These are phyloP conservation scores for Aspergillus leporis DNA, from an alignment of 495 filamentous ascomycete species.

Conservation along the genomic window DNA sequence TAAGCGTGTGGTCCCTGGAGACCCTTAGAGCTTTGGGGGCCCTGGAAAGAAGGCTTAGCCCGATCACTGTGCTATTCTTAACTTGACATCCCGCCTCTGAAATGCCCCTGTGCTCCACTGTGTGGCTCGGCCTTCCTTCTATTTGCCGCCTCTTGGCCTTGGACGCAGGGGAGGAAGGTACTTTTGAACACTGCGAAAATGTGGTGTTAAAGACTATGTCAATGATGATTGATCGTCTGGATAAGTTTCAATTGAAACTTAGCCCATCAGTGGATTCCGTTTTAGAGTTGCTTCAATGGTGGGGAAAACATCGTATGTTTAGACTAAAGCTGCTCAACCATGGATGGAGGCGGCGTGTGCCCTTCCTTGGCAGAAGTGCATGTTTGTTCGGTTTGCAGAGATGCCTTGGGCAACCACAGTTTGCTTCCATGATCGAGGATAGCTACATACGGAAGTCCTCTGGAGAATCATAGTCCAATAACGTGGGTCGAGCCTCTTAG, in stretches of 20 bases:
- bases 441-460: background rate
- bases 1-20: conserved; percentile 24
- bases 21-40: conserved; percentile 8
- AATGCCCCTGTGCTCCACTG: background rate
- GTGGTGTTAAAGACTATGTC: background rate
- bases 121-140: background rate
- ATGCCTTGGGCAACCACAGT: background rate
- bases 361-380: background rate
- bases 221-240: too few relatives aligned
- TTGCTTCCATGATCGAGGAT: background rate
- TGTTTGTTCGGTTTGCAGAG: conserved; percentile 16
- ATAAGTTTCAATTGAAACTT: too few relatives aligned
- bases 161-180: background rate
- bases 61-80: conserved; percentile 23
- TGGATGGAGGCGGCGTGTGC: background rate
- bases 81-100: conserved; percentile 9
- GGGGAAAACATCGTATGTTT: too few relatives aligned
- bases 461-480: background rate
- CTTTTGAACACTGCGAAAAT: background rate
- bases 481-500: background rate
- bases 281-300: background rate
- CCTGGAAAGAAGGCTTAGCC: conserved; percentile 12
- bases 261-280: too few relatives aligned
- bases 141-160: background rate
- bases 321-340: background rate